These are phyloP conservation scores for Rhodotorula babjevae DNA, from an alignment of 768 basidiomycete species.

Conservation along the genomic window DNA sequence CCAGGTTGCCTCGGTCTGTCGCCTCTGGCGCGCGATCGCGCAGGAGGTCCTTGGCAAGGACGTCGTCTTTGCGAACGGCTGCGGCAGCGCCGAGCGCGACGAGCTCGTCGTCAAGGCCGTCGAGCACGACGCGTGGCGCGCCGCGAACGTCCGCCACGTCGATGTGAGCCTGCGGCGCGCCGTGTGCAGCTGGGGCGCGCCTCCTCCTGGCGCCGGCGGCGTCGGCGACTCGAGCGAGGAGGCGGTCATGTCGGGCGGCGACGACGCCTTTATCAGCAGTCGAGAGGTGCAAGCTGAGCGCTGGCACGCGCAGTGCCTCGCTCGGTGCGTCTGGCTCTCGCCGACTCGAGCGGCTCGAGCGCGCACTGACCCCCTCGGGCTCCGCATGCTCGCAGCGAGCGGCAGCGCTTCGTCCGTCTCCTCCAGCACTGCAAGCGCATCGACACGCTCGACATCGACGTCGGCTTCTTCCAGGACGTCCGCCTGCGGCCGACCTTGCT, in stretches of 20 bases:
- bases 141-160: background rate
- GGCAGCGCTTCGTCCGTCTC: conserved; percentile 11
- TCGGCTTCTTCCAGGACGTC: conserved; percentile 25
- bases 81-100: conserved; percentile 10
- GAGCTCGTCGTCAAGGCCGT: conserved; percentile 12
- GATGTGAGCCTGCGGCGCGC: conserved; percentile 17
- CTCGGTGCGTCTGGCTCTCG: background rate
- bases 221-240: background rate
- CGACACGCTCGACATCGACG: conserved; percentile 25
- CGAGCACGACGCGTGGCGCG: background rate
- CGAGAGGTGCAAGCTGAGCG: background rate
- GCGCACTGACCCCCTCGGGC: background rate
- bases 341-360: background rate
- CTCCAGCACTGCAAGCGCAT: background rate
- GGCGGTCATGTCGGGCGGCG: background rate
- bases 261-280: background rate
- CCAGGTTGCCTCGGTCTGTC: conserved; percentile 3
- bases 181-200: background rate
- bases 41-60: background rate
- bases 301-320: background rate
- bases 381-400: background rate
- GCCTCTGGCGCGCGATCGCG: background rate
- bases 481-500: background rate
- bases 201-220: background rate
- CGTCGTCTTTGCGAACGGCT: conserved; percentile 6